phyloP scores from a whole-genome alignment of 306 rosid genomes.

The Quercus berberidifolia region DNA sequence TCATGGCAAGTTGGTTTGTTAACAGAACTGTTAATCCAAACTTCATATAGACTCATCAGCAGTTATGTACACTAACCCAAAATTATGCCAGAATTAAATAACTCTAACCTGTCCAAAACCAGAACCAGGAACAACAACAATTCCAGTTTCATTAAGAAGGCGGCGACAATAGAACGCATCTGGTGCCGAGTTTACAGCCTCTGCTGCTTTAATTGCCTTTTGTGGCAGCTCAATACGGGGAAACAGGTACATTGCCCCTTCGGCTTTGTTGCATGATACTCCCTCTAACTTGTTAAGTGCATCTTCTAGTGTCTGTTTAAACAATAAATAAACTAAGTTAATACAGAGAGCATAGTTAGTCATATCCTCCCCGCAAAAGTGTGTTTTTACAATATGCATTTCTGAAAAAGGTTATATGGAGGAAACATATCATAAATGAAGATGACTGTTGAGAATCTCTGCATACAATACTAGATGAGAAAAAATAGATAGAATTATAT shows the following conservation, averaged over 20 bases:
- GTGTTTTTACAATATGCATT: background rate
- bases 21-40: background rate
- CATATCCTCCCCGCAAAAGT: background rate
- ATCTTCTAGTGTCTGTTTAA: conserved; percentile 59
- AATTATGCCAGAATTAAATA: background rate
- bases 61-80: background rate
- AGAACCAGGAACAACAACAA: conserved; percentile 88
- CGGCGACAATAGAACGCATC: conserved; percentile 72
- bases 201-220: conserved; percentile 84
- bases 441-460: too few relatives aligned
- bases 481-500: too few relatives aligned
- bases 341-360: background rate
- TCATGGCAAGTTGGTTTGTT: background rate
- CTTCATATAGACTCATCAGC: background rate
- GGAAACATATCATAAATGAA: background rate
- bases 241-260: conserved; percentile 92
- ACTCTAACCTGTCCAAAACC: conserved; percentile 88
- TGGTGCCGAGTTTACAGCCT: conserved; percentile 54
- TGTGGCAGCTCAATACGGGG: conserved; percentile 58
- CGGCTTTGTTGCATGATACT: conserved; percentile 82
- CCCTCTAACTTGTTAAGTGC: conserved; percentile 78
- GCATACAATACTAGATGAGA: too few relatives aligned
- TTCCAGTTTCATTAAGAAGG: conserved; percentile 80
- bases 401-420: background rate
- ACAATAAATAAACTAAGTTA: background rate